Base-by-base conservation (phyloP, 2,329 filamentous ascomycete genomes). In the Colletotrichum theobromicola region DNA sequence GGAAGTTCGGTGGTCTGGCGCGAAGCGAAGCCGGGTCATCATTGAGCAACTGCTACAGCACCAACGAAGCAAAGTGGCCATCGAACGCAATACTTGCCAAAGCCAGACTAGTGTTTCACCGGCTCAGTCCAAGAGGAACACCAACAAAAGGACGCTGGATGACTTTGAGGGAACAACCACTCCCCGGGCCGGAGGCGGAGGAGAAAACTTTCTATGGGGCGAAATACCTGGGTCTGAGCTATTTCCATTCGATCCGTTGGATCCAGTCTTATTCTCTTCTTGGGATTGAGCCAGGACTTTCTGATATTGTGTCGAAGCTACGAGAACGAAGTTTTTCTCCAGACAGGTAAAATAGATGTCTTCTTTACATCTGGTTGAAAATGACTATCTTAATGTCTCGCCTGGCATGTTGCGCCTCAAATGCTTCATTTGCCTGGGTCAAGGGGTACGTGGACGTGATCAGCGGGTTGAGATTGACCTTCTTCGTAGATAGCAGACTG, bases 1-100 rank as follows among this genome's bases (percentile, higher is more conserved):
- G 1, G 79, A 81, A 62, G 61, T 69, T 24, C 75, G 75, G 2
- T 81, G 79, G 79, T 79, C 79, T 2, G 79, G 79, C 0, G 79
- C 79, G 4, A 46, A 63, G 2, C 72, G 77, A 10, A 77, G 78
- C 32, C 67, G 78, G 13, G 76, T 75, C 16, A 80, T 81, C n/a
- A 78, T 81, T 24, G 78, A 80, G 50, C 72, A 79, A 26, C 73
- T 80, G 7, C 67, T 79, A 10, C 46, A 42, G 7, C 72, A 76
- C 26, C 71, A 69, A 7, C 37, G 60, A 32, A 67, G n/a, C 12
- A 72, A 55, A 16, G 16, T 57, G 13, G 9, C 53, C 26, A 15
- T 57, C 2, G 53, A 50, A 21, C n/a, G 0, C n/a, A 13, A 50
- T 50, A 13, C 42, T 50, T 12, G n/a, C 42, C 42, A 50, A 21